Percentiles rank a stretch among this genome's conserved stretches.
These are phyloP conservation scores for Xanthoceras sorbifolium DNA, from an alignment of 345 rosid genomes.

Conservation along the genomic window DNA sequence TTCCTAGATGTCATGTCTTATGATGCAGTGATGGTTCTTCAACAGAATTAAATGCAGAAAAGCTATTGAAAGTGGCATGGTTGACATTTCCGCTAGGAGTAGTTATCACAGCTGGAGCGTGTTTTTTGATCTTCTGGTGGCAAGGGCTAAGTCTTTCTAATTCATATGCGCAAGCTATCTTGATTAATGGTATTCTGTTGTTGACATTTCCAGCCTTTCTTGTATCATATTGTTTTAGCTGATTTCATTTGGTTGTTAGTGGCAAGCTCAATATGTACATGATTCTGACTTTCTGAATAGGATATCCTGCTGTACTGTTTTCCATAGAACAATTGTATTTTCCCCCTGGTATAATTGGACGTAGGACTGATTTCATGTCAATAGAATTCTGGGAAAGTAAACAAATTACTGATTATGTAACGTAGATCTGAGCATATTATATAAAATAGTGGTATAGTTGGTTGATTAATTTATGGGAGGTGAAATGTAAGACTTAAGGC, in stretches of 20 bases:
- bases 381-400: not conserved
- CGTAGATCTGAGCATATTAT: not conserved
- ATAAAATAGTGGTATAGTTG: not conserved
- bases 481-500: not conserved
- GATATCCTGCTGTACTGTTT: not conserved
- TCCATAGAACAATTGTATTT: not conserved
- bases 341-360: not conserved
- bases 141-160: slow-evolving; percentile 63
- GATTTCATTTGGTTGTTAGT: not conserved
- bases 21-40: slow-evolving; percentile 57
- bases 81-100: slow-evolving; percentile 71
- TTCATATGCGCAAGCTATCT: slow-evolving; percentile 73
- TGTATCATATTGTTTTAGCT: not conserved
- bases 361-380: not conserved
- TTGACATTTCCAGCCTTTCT: slow-evolving; percentile 5
- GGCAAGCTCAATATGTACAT: not conserved
- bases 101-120: slow-evolving; percentile 53
- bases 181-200: slow-evolving; percentile 70
- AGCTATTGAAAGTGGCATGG: slow-evolving; percentile 83
- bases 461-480: not conserved
- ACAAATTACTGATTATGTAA: not conserved
- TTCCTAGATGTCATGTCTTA: slow-evolving; percentile 1
- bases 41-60: slow-evolving; percentile 39
- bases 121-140: slow-evolving; percentile 77
- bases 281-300: not conserved